Base-by-base conservation (phyloP, 164 flowering plant genomes). In the Chimonanthus salicifolius region DNA sequence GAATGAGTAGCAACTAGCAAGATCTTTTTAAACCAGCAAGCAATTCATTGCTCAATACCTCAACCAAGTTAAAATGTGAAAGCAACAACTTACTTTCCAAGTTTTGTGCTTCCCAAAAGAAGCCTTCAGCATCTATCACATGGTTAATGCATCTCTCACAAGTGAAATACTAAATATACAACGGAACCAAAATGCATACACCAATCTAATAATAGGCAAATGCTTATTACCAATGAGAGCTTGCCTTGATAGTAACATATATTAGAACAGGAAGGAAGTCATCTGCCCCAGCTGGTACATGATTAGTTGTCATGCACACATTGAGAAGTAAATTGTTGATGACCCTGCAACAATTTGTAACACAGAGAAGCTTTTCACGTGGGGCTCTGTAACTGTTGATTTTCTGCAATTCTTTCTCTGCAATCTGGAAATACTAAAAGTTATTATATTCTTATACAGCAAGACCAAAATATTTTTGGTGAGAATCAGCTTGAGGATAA, bases 241-340 rank as follows among this genome's bases (percentile, higher is more conserved):
- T 85, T 86, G 87, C 90, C 90, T 87, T 87, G 86, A 87, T 86
- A 60, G 83, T 80, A 62, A 86, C 80, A 72, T 86, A 87, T 66
- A 87, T 84, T 21, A 87, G 85, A 71, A 86, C 87, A 4, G 90
- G 90, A 79, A 87, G 86, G 79, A 86, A 84, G 74, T 83, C 88
- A 76, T 86, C 89, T 63, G 88, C 86, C 48, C 88, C 90, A n/a
- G 79, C 84, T 21, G 77, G 75, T 3, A 71, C 71, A 65, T 67
- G 82, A 62, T 84, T 71, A 68, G 79, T 79, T 64, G 87, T 72
- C 70, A 84, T 71, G 47, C 85, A 74, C 13, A 84, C 86, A 76
- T 80, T 82, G 6, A 85, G 80, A 74, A 87, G 78, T 81, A 84
- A 81, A 76, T 86, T 86, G 82, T 85, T 87, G 77, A 86, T 84